Percentiles rank a stretch among this genome's conserved stretches.
phyloP scores from a whole-genome alignment of 345 rosid genomes.

The Abelmoschus esculentus region DNA sequence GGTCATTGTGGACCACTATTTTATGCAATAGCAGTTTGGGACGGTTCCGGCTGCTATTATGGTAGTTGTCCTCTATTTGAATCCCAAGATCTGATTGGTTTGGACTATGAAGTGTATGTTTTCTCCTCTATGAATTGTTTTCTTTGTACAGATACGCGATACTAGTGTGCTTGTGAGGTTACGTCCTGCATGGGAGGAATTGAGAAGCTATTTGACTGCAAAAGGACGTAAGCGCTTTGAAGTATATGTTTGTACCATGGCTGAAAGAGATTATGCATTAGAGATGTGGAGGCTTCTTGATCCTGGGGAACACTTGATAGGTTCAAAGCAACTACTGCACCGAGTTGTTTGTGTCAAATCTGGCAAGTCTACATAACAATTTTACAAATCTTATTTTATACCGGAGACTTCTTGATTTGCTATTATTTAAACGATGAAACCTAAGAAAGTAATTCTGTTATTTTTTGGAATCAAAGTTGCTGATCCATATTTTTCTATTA shows the following conservation, averaged over 20 bases:
- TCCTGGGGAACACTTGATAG: constrained; percentile 73
- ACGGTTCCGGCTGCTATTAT: too few species aligned
- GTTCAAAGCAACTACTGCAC: constrained; percentile 61
- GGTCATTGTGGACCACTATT: too few species aligned
- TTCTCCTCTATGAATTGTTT: constrained; percentile 13
- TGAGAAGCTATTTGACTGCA: constrained; percentile 87
- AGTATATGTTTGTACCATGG: constrained; percentile 99
- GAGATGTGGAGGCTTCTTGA: constrained; percentile 99
- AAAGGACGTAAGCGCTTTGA: constrained; percentile 93
- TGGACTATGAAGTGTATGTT: background rate
- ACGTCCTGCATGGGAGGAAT: constrained; percentile 98
- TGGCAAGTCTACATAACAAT: constrained; percentile 35
- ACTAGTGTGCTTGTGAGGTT: constrained; percentile 99
- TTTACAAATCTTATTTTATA: constrained; percentile 2
- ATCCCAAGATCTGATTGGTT: background rate
- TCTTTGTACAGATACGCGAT: constrained; percentile 67
- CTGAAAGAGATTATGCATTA: constrained; percentile 97
- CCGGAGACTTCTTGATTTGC: background rate
- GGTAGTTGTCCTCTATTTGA: too few species aligned
- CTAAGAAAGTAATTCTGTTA: constrained; percentile 8
- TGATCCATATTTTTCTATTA: constrained; percentile 9
- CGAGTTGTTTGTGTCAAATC: constrained; percentile 92
- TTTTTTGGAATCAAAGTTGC: constrained; percentile 4
- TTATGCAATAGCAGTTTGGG: too few species aligned
- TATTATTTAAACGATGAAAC: background rate